Evolutionary conservation across 805 yeast species (phyloP), one percentile per base, ranked within the genome.

Genomic region (Candida fluviatilis): DNA sequence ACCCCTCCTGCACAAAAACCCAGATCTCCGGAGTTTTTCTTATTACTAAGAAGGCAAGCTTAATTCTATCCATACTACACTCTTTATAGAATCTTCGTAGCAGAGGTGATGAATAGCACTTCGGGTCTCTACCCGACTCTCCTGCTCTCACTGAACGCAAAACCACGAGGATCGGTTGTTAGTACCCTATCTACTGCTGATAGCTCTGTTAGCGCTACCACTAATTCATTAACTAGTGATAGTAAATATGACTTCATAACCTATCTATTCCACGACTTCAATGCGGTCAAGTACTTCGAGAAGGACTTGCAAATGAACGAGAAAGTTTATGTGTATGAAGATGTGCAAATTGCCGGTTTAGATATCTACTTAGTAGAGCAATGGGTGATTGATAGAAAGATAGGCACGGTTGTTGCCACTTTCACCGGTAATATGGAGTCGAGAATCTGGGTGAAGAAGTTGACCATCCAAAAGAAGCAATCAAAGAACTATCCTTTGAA

Each of bases 291-390:
- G 24, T 60, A 66, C 34, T 61, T 80, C 36, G 64, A 64, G 41
- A 51, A 68, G 37, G 71, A 66, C 30, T 60, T 67, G 41, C 50
- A 60, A 11, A 25, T 47, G 2, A 40, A 47, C 4, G 55, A 58
- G 34, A 71, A 65, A 35, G 58, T 66, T 42, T 76, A 60, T 43
- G 40, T 70, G 10, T 45, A 71, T 25, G 76, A 75, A 33, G 71
- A 68, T 38, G 59, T 79, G 4, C 62, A 60, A 7, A 67, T 83
- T 17, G 50, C 67, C 1, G 98, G 99, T 1, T 88, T 84, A 55
- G 98, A 93, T 59, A 75, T 85, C 12, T 93, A 93, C 57, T 69
- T 93, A 27, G 95, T 91, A 8, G 98, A 93, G 57, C 97, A 91
- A 58, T 93, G 99, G 99, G 82, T 85, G 2, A 72, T 83, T 24